These are phyloP conservation scores for Peltaster fructicola DNA, from an alignment of 2,329 filamentous ascomycete species.

Conservation along the genomic window DNA sequence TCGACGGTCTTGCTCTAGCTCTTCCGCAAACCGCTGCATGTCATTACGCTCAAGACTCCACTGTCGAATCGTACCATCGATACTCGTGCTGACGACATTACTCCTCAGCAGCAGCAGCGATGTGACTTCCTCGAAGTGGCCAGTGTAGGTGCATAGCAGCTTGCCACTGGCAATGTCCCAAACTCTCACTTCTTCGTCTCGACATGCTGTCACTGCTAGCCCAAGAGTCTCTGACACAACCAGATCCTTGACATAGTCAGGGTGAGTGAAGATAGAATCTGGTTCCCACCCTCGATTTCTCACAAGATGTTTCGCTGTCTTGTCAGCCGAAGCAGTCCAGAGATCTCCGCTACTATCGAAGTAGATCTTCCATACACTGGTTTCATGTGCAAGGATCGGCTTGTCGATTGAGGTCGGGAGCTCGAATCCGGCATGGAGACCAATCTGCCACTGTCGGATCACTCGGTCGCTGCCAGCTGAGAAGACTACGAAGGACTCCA, in stretches of 20 bases:
- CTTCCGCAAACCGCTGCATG: slow-evolving; percentile 36
- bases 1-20: slow-evolving; percentile 32
- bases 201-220: slow-evolving; percentile 72
- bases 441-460: slow-evolving; percentile 61
- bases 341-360: slow-evolving; percentile 54
- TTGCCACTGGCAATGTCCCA: slow-evolving; percentile 44
- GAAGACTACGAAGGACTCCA: slow-evolving; percentile 40
- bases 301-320: slow-evolving; percentile 63
- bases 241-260: slow-evolving; percentile 78
- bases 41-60: slow-evolving; percentile 57
- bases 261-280: slow-evolving; percentile 60
- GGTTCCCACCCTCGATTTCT: slow-evolving; percentile 49
- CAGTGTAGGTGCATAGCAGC: slow-evolving; percentile 29
- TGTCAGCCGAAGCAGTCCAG: slow-evolving; percentile 89
- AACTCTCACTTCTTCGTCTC: slow-evolving; percentile 80
- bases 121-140: slow-evolving; percentile 89
- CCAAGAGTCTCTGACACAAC: slow-evolving; percentile 46
- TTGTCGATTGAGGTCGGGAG: slow-evolving; percentile 28
- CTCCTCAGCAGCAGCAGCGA: slow-evolving; percentile 40
- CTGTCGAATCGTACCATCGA: slow-evolving; percentile 72
- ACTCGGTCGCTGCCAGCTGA: slow-evolving; percentile 48
- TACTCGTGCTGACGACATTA: slow-evolving; percentile 60
- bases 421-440: slow-evolving; percentile 35
- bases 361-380: slow-evolving; percentile 64
- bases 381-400: slow-evolving; percentile 66